phyloP scores from a whole-genome alignment of 768 basidiomycete species.

The Phaeotremella fagi region DNA sequence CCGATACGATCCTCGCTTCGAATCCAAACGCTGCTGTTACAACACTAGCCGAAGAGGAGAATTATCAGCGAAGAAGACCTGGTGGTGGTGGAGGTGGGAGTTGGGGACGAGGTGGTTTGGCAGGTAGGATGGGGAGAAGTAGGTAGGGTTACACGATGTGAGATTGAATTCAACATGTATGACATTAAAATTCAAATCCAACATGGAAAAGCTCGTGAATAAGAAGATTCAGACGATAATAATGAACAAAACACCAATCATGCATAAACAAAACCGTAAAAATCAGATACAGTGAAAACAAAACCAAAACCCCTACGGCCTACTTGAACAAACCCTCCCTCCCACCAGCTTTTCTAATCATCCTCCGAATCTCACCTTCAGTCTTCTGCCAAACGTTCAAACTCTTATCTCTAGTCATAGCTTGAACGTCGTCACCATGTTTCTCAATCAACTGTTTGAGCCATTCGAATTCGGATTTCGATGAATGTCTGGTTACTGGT shows the following conservation, averaged over 20 bases:
- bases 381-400: slow-evolving; percentile 82
- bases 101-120: slow-evolving; percentile 1
- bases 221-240: too few relatives aligned
- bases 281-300: too few relatives aligned
- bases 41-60: slow-evolving; percentile 19
- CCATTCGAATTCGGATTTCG: slow-evolving; percentile 64
- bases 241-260: not conserved
- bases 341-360: slow-evolving; percentile 46
- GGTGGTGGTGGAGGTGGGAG: not conserved
- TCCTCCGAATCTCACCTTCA: slow-evolving; percentile 60
- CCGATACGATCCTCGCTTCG: slow-evolving; percentile 61
- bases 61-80: slow-evolving; percentile 4
- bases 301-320: not conserved
- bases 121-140: slow-evolving; percentile 1
- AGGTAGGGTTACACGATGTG: slow-evolving; percentile 24
- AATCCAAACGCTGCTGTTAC: slow-evolving; percentile 29
- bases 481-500: slow-evolving; percentile 60
- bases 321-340: slow-evolving; percentile 32
- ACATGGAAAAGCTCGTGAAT: too few relatives aligned
- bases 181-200: too few relatives aligned
- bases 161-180: slow-evolving; percentile 2
- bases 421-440: slow-evolving; percentile 66
- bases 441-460: slow-evolving; percentile 62
- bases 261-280: too few relatives aligned
- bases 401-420: slow-evolving; percentile 74